phyloP scores from a whole-genome alignment of 768 basidiomycete genomes.

The Asterophora lycoperdoides region DNA sequence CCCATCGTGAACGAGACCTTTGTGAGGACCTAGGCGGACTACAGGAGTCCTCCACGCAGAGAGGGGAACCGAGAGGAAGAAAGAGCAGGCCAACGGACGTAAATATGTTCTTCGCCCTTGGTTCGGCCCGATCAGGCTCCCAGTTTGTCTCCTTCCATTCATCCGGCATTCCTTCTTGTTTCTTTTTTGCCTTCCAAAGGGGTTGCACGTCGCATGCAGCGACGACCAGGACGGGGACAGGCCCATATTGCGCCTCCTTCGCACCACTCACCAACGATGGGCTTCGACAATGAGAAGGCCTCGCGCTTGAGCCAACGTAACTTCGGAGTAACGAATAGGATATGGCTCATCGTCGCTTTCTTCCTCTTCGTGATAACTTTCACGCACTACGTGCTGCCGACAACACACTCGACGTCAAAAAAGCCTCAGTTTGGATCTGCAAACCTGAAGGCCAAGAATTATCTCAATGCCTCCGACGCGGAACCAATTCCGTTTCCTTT shows the following conservation, averaged over 20 bases:
- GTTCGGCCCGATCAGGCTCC: neutral
- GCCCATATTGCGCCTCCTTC: conserved; percentile 53
- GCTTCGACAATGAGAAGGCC: conserved; percentile 44
- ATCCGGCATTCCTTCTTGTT: conserved; percentile 21
- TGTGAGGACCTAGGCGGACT: neutral
- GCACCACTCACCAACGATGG: conserved; percentile 41
- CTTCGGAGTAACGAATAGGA: conserved; percentile 62
- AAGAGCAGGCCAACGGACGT: neutral
- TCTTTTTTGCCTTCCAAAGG: conserved; percentile 7
- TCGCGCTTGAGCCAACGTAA: conserved; percentile 53
- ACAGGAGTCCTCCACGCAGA: neutral
- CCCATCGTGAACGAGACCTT: conserved; percentile 2
- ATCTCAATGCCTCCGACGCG: conserved; percentile 60
- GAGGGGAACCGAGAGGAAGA: neutral
- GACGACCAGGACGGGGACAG: conserved; percentile 47
- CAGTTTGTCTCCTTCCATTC: conserved; percentile 9
- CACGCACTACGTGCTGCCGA: conserved; percentile 52
- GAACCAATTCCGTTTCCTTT: conserved; percentile 81
- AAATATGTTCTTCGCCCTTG: no score
- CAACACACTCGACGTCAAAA: conserved; percentile 24
- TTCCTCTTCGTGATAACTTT: conserved; percentile 52
- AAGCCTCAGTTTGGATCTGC: conserved; percentile 35
- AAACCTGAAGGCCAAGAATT: conserved; percentile 70
- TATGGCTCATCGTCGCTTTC: conserved; percentile 57
- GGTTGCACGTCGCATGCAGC: conserved; percentile 46